Evolutionary conservation across 805 yeast species (phyloP), one percentile per base, ranked within the genome.

Genomic region (Saccharomycopsis lassenensis): DNA sequence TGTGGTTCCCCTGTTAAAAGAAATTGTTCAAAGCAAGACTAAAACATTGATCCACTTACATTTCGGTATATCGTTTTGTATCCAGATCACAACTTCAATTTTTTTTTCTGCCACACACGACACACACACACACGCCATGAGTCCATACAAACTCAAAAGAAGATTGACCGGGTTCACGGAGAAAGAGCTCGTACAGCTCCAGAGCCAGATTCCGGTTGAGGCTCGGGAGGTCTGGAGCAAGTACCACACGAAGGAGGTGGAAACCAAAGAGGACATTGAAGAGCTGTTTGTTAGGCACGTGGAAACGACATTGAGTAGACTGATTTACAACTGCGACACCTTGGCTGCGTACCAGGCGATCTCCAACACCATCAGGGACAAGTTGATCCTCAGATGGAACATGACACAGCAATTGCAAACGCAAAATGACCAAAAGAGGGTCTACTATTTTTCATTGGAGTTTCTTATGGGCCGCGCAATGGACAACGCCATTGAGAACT

Each of bases 391-490:
- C 31, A 84, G 83, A 49, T 86, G 95, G 96, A 86, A 87, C 55
- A 76, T 78, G 57, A 86, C 96, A 26, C 95, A 86, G 60, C 95
- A 86, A 59, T 68, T 73, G 51, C 91, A 83, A 58, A 85, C 95
- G 11, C 58, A 78, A 31, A 76, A 72, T 49, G 93, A 82, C 52
- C 82, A 80, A 33, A 86, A 86, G 61, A 67, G 96, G 45, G 78
- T 86, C 28, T 86, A 86, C 59, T 86, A 86, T 55, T 57, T 86
- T 43, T 82, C 94, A 3, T 65, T 86, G 48, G 96, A 86, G 60
- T 86, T 84, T 55, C 63, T 86, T 45, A 84, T 86, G 94, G 96
- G 96, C 30, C 72, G 95, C 51, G 95, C 95, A 31, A 67, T 86
- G 67, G 96, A 87, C 58, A 87, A 87, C 55, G 95, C 96, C 22